These are phyloP conservation scores for Lathyrus aphaca DNA, from an alignment of 306 rosid genomes.

Conservation along the genomic window DNA sequence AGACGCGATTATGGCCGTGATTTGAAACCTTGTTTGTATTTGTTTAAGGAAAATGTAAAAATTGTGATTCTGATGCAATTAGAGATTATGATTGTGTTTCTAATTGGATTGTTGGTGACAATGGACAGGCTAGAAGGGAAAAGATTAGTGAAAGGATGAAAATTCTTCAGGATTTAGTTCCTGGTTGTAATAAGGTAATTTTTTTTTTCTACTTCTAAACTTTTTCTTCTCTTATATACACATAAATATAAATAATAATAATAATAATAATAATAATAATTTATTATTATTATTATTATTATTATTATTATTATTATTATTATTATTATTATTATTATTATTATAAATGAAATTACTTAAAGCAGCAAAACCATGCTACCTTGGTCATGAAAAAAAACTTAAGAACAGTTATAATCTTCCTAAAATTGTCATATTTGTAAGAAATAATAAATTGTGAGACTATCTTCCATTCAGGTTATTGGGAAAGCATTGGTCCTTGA, in stretches of 20 bases:
- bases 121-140: constrained; percentile 84
- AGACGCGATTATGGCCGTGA: not conserved
- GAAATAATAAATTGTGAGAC: constrained; percentile 10
- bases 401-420: not conserved
- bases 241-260: not conserved
- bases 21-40: not conserved
- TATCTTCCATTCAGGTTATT: constrained; percentile 64
- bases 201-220: not conserved
- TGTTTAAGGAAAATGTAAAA: constrained; percentile 26
- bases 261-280: not conserved
- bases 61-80: constrained; percentile 32
- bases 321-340: too few species aligned
- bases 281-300: too few species aligned
- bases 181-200: constrained; percentile 90
- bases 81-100: constrained; percentile 27
- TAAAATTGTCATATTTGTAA: too few species aligned
- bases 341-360: too few species aligned
- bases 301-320: too few species aligned
- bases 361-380: too few species aligned
- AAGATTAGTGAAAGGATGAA: constrained; percentile 95
- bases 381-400: too few species aligned
- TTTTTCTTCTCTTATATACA: not conserved
- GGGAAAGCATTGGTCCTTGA: constrained; percentile 97
- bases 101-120: constrained; percentile 39
- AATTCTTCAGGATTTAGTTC: constrained; percentile 92